These are phyloP conservation scores for Suillus ampliporus DNA, from an alignment of 768 basidiomycete genomes.

Conservation along the genomic window DNA sequence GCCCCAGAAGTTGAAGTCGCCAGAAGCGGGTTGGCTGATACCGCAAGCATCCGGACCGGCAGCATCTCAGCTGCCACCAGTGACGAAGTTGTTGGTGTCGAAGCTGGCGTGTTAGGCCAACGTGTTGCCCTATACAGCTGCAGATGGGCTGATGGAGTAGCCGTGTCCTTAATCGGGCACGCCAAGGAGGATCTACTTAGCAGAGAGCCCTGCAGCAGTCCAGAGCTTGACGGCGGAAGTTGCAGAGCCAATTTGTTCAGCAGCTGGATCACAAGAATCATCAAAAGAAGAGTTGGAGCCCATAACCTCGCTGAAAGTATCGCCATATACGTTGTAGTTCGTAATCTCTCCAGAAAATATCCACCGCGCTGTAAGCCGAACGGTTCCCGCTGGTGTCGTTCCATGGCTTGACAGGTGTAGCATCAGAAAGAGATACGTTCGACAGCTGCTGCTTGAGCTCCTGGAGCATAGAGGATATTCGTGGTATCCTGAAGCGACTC, in stretches of 20 bases:
- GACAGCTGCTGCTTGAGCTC: conserved; percentile 56
- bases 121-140: conserved; percentile 28
- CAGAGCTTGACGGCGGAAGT: conserved; percentile 74
- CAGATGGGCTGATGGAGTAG: conserved; percentile 45
- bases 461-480: conserved; percentile 84
- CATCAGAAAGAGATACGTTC: conserved; percentile 74
- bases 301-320: too few relatives aligned
- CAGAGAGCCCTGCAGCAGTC: conserved; percentile 79
- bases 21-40: conserved; percentile 50
- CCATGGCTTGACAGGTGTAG: conserved; percentile 71
- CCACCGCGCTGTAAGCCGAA: conserved; percentile 36
- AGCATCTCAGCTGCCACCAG: conserved; percentile 62
- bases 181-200: conserved; percentile 75
- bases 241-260: conserved; percentile 74
- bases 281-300: conserved; percentile 87
- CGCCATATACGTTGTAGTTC: too few relatives aligned
- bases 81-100: conserved; percentile 45
- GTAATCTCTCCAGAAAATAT: conserved; percentile 58
- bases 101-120: conserved; percentile 61
- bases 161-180: conserved; percentile 87
- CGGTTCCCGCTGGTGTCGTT: conserved; percentile 59
- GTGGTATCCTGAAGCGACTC: conserved; percentile 66
- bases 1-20: conserved; percentile 68
- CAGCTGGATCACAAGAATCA: conserved; percentile 69
- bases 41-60: conserved; percentile 65